A percentile compares a stretch with the other conserved stretches of the same genome.
These are phyloP conservation scores for Fusarium goolgardi DNA, from an alignment of 2,329 filamentous ascomycete genomes.

Conservation along the genomic window DNA sequence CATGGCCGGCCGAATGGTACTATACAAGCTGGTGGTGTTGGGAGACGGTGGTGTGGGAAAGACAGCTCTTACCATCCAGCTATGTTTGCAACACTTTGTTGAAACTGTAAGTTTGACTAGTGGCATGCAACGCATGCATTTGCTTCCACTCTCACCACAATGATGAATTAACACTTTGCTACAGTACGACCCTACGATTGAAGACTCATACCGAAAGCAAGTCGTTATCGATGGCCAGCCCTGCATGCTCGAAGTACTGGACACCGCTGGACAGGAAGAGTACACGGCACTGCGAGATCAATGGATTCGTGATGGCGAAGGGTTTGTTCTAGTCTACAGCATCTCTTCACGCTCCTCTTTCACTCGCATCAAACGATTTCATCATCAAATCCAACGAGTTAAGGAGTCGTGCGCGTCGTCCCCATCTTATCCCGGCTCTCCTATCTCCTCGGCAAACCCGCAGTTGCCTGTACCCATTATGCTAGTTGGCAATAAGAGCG, in stretches of 20 bases:
- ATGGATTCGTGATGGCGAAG: conserved; percentile 98
- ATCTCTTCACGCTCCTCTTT: conserved; percentile 98
- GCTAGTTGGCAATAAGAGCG: conserved; percentile 98
- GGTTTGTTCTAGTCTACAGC: conserved; percentile 97
- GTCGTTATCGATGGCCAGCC: conserved; percentile 94
- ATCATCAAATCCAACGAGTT: conserved; percentile 96
- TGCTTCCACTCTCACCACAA: conserved; percentile 1
- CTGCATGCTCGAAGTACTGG: conserved; percentile 96
- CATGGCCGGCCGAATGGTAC: conserved; percentile 94
- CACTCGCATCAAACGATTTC: conserved; percentile 92
- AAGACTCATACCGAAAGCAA: conserved; percentile 89
- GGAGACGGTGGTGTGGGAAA: conserved; percentile 95
- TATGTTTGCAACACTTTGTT: conserved; percentile 98
- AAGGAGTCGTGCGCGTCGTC: conserved; percentile 88
- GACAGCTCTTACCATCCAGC: conserved; percentile 93
- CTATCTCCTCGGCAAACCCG: conserved; percentile 68
- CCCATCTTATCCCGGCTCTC: conserved; percentile 80
- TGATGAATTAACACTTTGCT: conserved; percentile 30
- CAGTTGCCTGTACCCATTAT: conserved; percentile 88
- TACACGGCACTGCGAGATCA: conserved; percentile 97
- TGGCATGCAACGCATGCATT: conserved; percentile 4
- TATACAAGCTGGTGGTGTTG: conserved; percentile 95
- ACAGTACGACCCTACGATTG: conserved; percentile 87
- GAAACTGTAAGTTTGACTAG: conserved; percentile 74
- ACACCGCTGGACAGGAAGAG: conserved; percentile 98